Conservation (phyloP, 257 asterid genomes). For the Lithospermum erythrorhizon region DNA sequence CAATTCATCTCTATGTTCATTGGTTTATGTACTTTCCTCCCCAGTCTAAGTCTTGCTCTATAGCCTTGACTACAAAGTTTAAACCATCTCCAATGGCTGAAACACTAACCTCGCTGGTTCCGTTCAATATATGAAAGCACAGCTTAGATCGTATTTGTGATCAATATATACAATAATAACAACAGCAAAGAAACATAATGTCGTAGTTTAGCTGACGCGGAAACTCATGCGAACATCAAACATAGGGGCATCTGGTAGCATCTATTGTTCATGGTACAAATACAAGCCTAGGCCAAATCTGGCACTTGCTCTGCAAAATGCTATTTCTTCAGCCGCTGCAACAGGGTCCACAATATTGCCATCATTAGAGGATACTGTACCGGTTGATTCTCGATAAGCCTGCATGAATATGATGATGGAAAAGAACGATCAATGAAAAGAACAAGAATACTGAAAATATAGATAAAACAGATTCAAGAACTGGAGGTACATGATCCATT, state of each 20-base stretch:
- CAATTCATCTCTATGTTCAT: no score
- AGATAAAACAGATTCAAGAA: not conserved
- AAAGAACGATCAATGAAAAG: not conserved
- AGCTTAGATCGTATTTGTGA: not conserved
- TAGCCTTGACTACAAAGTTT: no score
- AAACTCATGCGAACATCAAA: slow-evolving; percentile 2
- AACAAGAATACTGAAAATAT: not conserved
- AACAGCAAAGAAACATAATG: not conserved
- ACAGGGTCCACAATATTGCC: slow-evolving; percentile 45
- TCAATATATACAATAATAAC: not conserved
- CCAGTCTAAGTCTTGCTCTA: no score
- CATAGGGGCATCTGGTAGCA: slow-evolving; percentile 5
- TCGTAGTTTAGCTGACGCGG: not conserved
- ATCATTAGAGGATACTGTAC: slow-evolving; percentile 48
- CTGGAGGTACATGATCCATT: not conserved
- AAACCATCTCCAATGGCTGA: no score
- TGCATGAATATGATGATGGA: slow-evolving; percentile 15
- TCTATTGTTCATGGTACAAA: slow-evolving; percentile 57
- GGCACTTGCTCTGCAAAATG: slow-evolving; percentile 90
- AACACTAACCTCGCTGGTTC: not conserved
- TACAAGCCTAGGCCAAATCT: slow-evolving; percentile 93
- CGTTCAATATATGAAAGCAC: not conserved
- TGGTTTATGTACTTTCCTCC: no score
- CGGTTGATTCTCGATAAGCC: slow-evolving; percentile 93
- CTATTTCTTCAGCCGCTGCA: slow-evolving; percentile 87